Evolutionary conservation across 192 early-diverging fungal genomes (phyloP), one percentile per base, ranked within the genome.

Genomic region (Endogone sp.): DNA sequence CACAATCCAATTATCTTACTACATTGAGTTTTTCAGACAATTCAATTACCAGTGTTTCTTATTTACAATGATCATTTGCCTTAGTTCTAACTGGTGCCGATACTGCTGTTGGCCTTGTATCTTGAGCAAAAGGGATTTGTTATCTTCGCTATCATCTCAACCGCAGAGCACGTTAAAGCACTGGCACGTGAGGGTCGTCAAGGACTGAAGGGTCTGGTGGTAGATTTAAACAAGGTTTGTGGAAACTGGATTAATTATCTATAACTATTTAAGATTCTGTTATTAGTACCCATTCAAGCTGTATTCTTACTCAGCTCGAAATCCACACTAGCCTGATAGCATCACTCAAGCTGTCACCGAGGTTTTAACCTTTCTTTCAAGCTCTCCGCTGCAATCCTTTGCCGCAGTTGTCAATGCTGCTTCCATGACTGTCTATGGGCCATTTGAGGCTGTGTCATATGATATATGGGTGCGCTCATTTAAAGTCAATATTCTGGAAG

Each of bases 401-500:
- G 66, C 71, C 3, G 70, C 75, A 27, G 75, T 76, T 24, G 67
- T 76, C 54, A 63, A 72, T 23, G 69, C 65, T 58, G 70, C 70
- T 21, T 54, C 65, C 3, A 57, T 56, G 3, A 6, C 57, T 1
- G 61, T 56, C 2, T 9, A 66, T 16, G 37, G 75, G 8, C 49
- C 75, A 2, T 59, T 76, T 27, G 75, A 76, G 63, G 71, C 71
- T 13, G 71, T 76, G 3, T n/a, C 71, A 3, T 6, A 72, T 31
- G 66, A 64, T 0, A 29, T 32, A 2, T 76, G 75, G 75, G 63
- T 67, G 26, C 60, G 68, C 32, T 37, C 75, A 2, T 31, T 76
- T 9, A 64, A 76, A 37, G 10, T 54, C 57, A 76, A 76, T 26
- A 32, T 76, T 24, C 71, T 64, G 8, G 75, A 70, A n/a, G 30